Percentiles rank a stretch among this genome's conserved stretches.
Conservation (phyloP, 1,284 basidiomycete genomes). For the Thecaphora thlaspeos region DNA sequence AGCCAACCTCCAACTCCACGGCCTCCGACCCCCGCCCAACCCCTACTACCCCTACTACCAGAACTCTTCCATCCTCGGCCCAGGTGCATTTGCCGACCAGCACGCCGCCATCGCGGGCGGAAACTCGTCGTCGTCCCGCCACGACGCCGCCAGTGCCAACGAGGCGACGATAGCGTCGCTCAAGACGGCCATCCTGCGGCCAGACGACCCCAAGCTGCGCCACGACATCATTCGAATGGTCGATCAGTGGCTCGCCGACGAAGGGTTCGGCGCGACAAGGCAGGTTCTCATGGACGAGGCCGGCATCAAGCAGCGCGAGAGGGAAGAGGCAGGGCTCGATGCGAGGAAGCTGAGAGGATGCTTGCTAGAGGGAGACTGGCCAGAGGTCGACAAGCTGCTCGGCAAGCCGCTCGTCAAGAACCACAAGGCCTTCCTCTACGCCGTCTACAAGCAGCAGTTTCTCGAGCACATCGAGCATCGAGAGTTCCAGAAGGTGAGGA, state of each 20-base stretch:
- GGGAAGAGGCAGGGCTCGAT: slow-evolving; percentile 52
- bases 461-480: slow-evolving; percentile 62
- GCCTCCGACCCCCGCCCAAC: slow-evolving; percentile 35
- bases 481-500: slow-evolving; percentile 51
- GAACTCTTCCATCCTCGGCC: slow-evolving; percentile 27
- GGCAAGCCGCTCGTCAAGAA: slow-evolving; percentile 59
- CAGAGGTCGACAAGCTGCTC: slow-evolving; percentile 59
- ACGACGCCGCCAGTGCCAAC: slow-evolving; percentile 8
- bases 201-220: slow-evolving; percentile 38
- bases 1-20: slow-evolving; percentile 45
- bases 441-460: slow-evolving; percentile 59
- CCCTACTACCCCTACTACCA: slow-evolving; percentile 27
- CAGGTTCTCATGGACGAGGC: slow-evolving; percentile 59
- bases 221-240: slow-evolving; percentile 57
- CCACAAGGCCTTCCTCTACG: slow-evolving; percentile 61
- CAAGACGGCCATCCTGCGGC: slow-evolving; percentile 46
- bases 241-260: slow-evolving; percentile 60
- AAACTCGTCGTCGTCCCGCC: slow-evolving; percentile 2
- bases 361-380: slow-evolving; percentile 61
- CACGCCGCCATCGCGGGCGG: slow-evolving; percentile 5
- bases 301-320: slow-evolving; percentile 48
- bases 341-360: slow-evolving; percentile 59
- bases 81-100: slow-evolving; percentile 12
- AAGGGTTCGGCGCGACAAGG: slow-evolving; percentile 57
- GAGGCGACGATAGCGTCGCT: slow-evolving; percentile 28